phyloP scores from a whole-genome alignment of 148 eudicot species.

The Limonium bicolor region DNA sequence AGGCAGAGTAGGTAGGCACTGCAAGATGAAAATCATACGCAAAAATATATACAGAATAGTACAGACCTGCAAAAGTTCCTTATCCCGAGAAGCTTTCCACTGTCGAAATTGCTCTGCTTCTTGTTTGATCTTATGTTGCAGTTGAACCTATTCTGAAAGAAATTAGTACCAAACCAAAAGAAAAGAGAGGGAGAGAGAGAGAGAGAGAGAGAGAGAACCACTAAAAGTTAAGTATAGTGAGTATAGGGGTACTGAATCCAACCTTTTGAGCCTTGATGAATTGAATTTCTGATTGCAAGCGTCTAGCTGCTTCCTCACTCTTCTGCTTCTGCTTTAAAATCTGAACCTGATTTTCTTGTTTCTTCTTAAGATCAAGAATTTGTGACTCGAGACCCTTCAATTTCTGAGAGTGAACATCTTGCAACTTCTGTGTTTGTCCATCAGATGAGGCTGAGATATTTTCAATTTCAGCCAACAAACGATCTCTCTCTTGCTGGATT shows the following conservation, averaged over 20 bases:
- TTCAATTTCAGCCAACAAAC: constrained; percentile 79
- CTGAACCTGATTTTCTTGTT: constrained; percentile 96
- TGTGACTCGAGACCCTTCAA: constrained; percentile 79
- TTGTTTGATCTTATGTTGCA: constrained; percentile 96
- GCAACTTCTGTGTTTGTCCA: constrained; percentile 80
- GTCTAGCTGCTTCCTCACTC: constrained; percentile 95
- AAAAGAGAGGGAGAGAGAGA: too few relatives aligned
- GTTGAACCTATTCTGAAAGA: constrained; percentile 53
- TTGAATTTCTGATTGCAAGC: constrained; percentile 90
- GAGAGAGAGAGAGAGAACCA: too few relatives aligned
- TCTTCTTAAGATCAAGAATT: constrained; percentile 95
- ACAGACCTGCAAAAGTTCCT: constrained; percentile 84
- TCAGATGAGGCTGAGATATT: constrained; percentile 69
- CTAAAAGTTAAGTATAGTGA: too few relatives aligned
- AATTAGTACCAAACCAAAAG: constrained; percentile 3
- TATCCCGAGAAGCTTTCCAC: constrained; percentile 97
- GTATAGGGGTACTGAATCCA: constrained; percentile 5
- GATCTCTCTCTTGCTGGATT: constrained; percentile 86
- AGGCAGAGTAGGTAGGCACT: neutral
- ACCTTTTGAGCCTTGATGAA: constrained; percentile 98
- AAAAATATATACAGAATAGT: neutral
- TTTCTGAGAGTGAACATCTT: constrained; percentile 80
- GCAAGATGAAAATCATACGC: too few relatives aligned
- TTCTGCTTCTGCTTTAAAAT: constrained; percentile 92
- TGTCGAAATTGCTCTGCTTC: constrained; percentile 96